Evolutionary conservation across 257 asterid species (phyloP).

Genomic region (Petunia secreta): DNA sequence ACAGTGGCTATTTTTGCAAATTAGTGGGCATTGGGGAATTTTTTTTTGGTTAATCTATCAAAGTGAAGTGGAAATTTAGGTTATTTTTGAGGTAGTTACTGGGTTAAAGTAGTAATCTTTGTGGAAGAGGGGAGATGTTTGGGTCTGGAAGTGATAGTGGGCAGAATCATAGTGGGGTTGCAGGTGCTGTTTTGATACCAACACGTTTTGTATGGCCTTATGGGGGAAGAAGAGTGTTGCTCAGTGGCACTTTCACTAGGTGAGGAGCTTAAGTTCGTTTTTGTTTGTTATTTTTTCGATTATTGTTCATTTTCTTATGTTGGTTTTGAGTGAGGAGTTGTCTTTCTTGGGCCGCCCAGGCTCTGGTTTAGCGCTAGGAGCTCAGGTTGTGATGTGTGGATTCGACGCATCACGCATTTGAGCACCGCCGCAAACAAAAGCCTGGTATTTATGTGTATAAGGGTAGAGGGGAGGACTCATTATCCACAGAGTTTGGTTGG

Average conservation of each 20-base stretch:
- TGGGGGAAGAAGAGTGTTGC: slow-evolving; percentile 68
- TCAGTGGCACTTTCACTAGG: slow-evolving; percentile 78
- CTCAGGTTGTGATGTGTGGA: too few relatives aligned
- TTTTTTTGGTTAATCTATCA: slow-evolving; percentile 20
- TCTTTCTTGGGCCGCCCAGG: too few relatives aligned
- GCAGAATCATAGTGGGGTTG: slow-evolving; percentile 37
- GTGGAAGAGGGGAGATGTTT: slow-evolving; percentile 46
- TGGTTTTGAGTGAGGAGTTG: slow-evolving; percentile 9
- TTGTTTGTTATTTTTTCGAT: slow-evolving; percentile 24
- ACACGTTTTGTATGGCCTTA: slow-evolving; percentile 75
- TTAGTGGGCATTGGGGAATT: slow-evolving; percentile 25
- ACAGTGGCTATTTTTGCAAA: neutral
- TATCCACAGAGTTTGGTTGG: too few relatives aligned
- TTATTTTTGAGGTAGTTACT: slow-evolving; percentile 17
- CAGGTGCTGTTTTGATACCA: slow-evolving; percentile 50
- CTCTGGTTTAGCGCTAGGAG: too few relatives aligned
- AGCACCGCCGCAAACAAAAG: too few relatives aligned
- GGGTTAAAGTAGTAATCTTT: slow-evolving; percentile 21
- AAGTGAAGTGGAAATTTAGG: slow-evolving; percentile 24
- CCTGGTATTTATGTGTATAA: too few relatives aligned
- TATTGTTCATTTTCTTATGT: slow-evolving; percentile 13
- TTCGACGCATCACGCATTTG: too few relatives aligned
- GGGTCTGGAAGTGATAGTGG: slow-evolving; percentile 45
- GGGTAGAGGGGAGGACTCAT: too few relatives aligned
- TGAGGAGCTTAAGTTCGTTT: slow-evolving; percentile 35